Conservation (phyloP, 2,329 filamentous ascomycete species). For the Colletotrichum truncatum region DNA sequence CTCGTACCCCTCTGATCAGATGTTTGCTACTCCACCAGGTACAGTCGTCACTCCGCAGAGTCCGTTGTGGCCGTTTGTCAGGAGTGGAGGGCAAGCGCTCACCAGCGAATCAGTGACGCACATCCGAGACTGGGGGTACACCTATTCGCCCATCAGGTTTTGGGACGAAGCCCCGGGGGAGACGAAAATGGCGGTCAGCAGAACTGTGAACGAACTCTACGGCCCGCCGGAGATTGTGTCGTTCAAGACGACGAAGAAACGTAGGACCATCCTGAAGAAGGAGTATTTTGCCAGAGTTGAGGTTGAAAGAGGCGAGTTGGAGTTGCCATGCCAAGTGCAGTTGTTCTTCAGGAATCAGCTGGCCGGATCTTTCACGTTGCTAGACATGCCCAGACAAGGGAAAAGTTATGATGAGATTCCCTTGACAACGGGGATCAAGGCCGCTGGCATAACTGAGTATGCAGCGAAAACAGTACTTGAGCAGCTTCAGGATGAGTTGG, state of each 20-base stretch:
- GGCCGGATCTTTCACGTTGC: constrained; percentile 44
- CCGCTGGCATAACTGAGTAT: neutral
- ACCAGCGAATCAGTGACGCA: constrained; percentile 47
- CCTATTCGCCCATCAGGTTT: constrained; percentile 49
- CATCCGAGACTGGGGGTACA: constrained; percentile 49
- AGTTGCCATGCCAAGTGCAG: constrained; percentile 46
- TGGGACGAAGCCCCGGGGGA: constrained; percentile 66
- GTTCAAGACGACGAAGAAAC: neutral
- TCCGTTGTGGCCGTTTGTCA: constrained; percentile 61
- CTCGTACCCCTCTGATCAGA: constrained; percentile 44
- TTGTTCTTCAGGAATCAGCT: constrained; percentile 40
- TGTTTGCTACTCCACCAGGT: constrained; percentile 51
- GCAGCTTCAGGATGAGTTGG: constrained; percentile 29
- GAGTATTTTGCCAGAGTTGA: constrained; percentile 48
- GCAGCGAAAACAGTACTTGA: neutral
- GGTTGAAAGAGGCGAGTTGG: constrained; percentile 47
- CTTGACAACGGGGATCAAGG: constrained; percentile 34
- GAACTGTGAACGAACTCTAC: constrained; percentile 65
- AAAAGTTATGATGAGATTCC: constrained; percentile 42
- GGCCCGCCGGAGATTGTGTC: constrained; percentile 27
- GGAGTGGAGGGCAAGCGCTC: constrained; percentile 47
- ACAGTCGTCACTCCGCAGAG: constrained; percentile 52
- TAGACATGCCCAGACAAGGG: constrained; percentile 47
- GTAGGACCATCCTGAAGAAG: neutral
- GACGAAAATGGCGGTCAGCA: constrained; percentile 67